Evolutionary conservation across 768 basidiomycete species (phyloP).

Genomic region (Serendipita sp.): DNA sequence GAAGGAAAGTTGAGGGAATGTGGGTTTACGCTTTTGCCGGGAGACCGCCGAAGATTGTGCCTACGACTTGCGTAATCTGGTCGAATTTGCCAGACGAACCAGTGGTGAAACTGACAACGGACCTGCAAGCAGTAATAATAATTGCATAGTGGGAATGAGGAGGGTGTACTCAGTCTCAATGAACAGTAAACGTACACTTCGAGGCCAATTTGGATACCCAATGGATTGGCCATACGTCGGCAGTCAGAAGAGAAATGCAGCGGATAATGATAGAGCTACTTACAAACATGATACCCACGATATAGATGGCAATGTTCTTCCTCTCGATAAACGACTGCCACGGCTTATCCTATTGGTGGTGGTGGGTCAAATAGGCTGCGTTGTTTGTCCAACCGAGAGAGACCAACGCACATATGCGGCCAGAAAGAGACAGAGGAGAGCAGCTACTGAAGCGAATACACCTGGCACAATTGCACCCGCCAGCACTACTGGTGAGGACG

Average conservation of each 20-base stretch:
- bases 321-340: not conserved
- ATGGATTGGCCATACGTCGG: no score
- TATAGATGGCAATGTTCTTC: not conserved
- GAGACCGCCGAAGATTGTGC: conserved; percentile 17
- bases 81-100: conserved; percentile 16
- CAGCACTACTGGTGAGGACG: no score
- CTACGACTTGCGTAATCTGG: conserved; percentile 16
- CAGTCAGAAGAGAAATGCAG: not conserved
- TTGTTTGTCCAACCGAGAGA: no score
- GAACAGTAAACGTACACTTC: not conserved
- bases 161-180: no score
- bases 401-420: no score
- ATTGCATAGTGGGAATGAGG: not conserved
- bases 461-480: no score
- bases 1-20: not conserved
- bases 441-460: no score
- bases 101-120: conserved; percentile 11
- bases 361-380: no score
- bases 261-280: not conserved
- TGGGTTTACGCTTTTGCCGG: conserved; percentile 13
- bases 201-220: not conserved
- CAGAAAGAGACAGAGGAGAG: no score
- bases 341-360: no score
- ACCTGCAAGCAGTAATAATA: not conserved
- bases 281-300: not conserved